Evolutionary conservation across 2,329 filamentous ascomycete species (phyloP).

Genomic region (Neonectria hederae): DNA sequence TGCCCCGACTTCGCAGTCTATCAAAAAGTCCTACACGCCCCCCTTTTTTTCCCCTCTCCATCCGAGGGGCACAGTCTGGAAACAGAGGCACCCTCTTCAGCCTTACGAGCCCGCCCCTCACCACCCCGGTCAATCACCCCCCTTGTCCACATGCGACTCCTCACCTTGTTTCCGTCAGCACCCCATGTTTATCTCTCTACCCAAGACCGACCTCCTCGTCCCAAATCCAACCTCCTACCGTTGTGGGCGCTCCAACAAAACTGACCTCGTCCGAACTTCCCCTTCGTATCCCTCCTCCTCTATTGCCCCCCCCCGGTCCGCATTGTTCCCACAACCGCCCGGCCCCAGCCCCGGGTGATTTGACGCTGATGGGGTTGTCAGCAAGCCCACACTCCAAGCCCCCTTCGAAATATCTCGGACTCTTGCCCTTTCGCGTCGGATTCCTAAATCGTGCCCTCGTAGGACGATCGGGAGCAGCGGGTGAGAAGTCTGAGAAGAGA

Average conservation of each 20-base stretch:
- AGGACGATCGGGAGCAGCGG: conserved; percentile 7
- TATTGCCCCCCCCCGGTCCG: not conserved
- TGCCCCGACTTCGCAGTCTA: conserved; percentile 14
- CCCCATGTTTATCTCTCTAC: conserved; percentile 17
- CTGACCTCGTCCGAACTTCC: not conserved
- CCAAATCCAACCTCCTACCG: conserved; percentile 1
- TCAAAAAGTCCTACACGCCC: conserved; percentile 24
- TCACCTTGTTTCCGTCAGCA: conserved; percentile 22
- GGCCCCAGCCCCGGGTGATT: conserved; percentile 1
- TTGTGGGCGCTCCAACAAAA: not conserved
- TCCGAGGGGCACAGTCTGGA: conserved; percentile 2
- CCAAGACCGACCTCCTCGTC: not conserved
- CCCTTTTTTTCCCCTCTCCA: not conserved
- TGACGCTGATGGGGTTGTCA: conserved; percentile 15
- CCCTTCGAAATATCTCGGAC: conserved; percentile 8
- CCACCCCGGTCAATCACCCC: conserved; percentile 27
- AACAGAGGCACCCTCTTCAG: conserved; percentile 38
- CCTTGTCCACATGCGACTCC: conserved; percentile 32
- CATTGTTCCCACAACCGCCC: conserved; percentile 3
- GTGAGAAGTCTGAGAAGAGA: not conserved
- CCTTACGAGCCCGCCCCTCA: conserved; percentile 40
- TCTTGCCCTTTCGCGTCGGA: not conserved
- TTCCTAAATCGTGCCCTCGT: conserved; percentile 9
- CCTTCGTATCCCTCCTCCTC: not conserved
- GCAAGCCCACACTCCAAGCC: conserved; percentile 20